Evolutionary conservation across 768 basidiomycete genomes (phyloP).

Genomic region (Krasilnikovozyma curviuscula): DNA sequence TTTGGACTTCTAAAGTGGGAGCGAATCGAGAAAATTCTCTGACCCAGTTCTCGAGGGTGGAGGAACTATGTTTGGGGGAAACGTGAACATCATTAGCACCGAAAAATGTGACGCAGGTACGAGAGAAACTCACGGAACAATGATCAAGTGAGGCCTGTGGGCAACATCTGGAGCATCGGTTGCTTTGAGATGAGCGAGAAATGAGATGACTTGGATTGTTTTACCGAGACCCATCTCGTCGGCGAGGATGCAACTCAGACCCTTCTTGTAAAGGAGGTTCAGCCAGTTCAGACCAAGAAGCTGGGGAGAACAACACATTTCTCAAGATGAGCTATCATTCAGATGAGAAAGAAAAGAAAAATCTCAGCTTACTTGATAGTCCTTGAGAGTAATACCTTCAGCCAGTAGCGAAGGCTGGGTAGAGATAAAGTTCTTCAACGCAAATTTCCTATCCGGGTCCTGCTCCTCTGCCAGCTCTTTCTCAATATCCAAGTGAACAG

Average conservation of each 20-base stretch:
- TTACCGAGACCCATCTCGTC: slow-evolving; percentile 99
- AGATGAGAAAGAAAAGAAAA: not conserved
- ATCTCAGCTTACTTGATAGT: slow-evolving; percentile 35
- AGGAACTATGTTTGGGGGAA: slow-evolving; percentile 41
- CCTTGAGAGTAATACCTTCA: slow-evolving; percentile 60
- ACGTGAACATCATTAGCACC: no score
- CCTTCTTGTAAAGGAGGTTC: slow-evolving; percentile 58
- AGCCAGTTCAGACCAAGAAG: slow-evolving; percentile 96
- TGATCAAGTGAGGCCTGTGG: slow-evolving; percentile 83
- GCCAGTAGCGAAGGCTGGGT: slow-evolving; percentile 52
- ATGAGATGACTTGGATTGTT: slow-evolving; percentile 95
- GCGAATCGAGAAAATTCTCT: slow-evolving; percentile 86
- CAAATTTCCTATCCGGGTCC: slow-evolving; percentile 9
- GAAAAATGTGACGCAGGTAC: no score
- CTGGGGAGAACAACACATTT: slow-evolving; percentile 30
- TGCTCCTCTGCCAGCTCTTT: slow-evolving; percentile 21
- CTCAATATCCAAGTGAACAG: slow-evolving; percentile 35
- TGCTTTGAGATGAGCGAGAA: slow-evolving; percentile 75
- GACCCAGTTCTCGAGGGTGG: slow-evolving; percentile 96
- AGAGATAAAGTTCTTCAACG: slow-evolving; percentile 41
- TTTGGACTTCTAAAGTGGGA: slow-evolving; percentile 62
- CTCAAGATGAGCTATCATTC: not conserved
- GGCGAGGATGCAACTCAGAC: slow-evolving; percentile 81
- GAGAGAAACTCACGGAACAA: slow-evolving; percentile 72
- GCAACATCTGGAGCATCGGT: slow-evolving; percentile 44